Base-by-base conservation (phyloP, 2,329 filamentous ascomycete species). In the Zasmidium cellare region DNA sequence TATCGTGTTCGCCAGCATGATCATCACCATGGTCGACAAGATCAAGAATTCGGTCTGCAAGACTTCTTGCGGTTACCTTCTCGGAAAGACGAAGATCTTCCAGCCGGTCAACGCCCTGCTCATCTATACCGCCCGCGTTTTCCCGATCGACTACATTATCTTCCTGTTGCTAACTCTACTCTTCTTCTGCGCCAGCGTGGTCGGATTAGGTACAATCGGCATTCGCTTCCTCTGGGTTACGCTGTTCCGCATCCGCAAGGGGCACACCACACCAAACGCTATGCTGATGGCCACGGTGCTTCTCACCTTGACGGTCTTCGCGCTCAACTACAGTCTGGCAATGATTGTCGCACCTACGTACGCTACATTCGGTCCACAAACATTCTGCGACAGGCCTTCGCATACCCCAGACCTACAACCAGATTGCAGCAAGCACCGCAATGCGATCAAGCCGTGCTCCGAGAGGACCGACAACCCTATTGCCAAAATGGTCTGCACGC, bases 321-420 rank as follows among this genome's bases (percentile, higher is more conserved):
- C 91, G 31, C 88, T 96, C 74, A 96, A 97, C 77, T 99, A 97
- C 74, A 86, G 91, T 9, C 80, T 97, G 45, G 89, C 91, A 57
- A 96, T 96, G 88, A 82, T 97, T 61, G 86, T 96, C n/a, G 94
- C 92, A 5, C 94, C 94, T 1, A 92, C 97, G 71, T 99, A 99
- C 72, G 86, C 93, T 48, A 96, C 89, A 55, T 99, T 91, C 71
- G 94, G 94, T 51, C 91, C 92, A 0, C 94, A 99, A 74, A 96
- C 90, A 0, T 97, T 92, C 78, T 99, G 94, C 76, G 87, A 91
- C 67, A 86, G 88, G 62, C 81, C 86, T 31, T 82, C 87, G 2
- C 79, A 78, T 38, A 79, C 84, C 57, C 81, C 84, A 0, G 86
- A 85, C 56, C 82, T 83, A 62, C 85, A 87, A 66, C 89, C 91